These are phyloP conservation scores for Nicotiana tomentosiformis DNA, from an alignment of 257 asterid genomes.

Conservation along the genomic window DNA sequence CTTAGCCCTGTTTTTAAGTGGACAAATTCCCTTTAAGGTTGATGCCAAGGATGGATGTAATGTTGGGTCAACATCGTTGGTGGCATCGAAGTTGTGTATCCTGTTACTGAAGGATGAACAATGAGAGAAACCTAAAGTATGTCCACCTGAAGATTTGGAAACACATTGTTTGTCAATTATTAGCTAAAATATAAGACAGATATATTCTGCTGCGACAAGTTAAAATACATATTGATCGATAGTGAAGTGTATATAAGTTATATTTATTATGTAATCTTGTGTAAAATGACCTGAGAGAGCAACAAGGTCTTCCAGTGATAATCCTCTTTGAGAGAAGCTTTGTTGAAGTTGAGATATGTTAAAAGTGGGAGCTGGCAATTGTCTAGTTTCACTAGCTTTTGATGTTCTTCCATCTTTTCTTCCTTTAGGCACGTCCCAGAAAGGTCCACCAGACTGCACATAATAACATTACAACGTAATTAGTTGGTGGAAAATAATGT, in stretches of 20 bases:
- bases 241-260: background rate
- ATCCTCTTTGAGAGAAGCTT: conserved; percentile 62
- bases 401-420: conserved; percentile 75
- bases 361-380: conserved; percentile 64
- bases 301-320: conserved; percentile 53
- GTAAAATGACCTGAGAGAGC: conserved; percentile 55
- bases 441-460: conserved; percentile 65
- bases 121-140: conserved; percentile 82
- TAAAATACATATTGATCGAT: background rate
- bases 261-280: background rate
- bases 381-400: conserved; percentile 55
- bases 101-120: conserved; percentile 66
- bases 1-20: conserved; percentile 33
- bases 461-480: background rate
- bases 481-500: background rate
- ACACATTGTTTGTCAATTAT: background rate
- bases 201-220: background rate
- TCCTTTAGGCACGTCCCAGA: conserved; percentile 72
- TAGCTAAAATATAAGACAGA: background rate
- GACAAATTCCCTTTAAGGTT: conserved; percentile 42
- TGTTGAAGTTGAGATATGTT: conserved; percentile 50
- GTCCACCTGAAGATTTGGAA: conserved; percentile 50
- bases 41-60: conserved; percentile 59
- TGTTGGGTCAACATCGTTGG: conserved; percentile 66
- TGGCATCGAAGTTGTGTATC: conserved; percentile 58